Evolutionary conservation across 129 eudicot species (phyloP).

Genomic region (Flaveria sonorensis): DNA sequence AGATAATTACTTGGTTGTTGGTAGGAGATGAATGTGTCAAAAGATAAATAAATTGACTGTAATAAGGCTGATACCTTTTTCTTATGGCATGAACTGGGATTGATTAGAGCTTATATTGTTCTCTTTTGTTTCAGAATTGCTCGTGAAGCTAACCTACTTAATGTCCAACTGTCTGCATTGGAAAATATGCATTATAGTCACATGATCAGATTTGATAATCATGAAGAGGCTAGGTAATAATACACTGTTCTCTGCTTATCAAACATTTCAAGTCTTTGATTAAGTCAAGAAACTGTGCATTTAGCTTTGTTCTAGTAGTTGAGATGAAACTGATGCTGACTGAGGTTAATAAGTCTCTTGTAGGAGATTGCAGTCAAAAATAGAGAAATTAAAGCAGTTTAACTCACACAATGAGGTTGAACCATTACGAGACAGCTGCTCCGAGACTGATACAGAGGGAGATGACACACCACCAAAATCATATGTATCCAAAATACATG

Average conservation of each 20-base stretch:
- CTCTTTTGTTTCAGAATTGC: conserved; percentile 67
- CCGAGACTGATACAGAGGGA: conserved; percentile 81
- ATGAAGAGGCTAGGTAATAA: conserved; percentile 88
- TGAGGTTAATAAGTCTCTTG: conserved; percentile 23
- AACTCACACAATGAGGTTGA: conserved; percentile 43
- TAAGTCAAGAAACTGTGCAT: not conserved
- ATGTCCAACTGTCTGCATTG: conserved; percentile 72
- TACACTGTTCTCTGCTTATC: conserved; percentile 8
- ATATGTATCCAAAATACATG: conserved; percentile 38
- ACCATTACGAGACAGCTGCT: conserved; percentile 63
- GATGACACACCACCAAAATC: conserved; percentile 48
- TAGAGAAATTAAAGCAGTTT: conserved; percentile 59
- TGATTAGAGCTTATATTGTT: conserved; percentile 24
- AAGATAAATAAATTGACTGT: not conserved
- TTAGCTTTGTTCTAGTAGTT: conserved; percentile 16
- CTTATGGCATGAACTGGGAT: not conserved
- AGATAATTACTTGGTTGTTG: not conserved
- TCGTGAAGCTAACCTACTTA: conserved; percentile 54
- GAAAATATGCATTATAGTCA: conserved; percentile 97
- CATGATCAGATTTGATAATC: conserved; percentile 93
- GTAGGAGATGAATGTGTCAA: not conserved
- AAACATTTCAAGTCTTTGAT: not conserved
- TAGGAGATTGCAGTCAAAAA: conserved; percentile 67
- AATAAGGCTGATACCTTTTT: not conserved
- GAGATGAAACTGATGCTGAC: conserved; percentile 13